Evolutionary conservation across 805 yeast species (phyloP).

Genomic region (Saturnispora silvae): DNA sequence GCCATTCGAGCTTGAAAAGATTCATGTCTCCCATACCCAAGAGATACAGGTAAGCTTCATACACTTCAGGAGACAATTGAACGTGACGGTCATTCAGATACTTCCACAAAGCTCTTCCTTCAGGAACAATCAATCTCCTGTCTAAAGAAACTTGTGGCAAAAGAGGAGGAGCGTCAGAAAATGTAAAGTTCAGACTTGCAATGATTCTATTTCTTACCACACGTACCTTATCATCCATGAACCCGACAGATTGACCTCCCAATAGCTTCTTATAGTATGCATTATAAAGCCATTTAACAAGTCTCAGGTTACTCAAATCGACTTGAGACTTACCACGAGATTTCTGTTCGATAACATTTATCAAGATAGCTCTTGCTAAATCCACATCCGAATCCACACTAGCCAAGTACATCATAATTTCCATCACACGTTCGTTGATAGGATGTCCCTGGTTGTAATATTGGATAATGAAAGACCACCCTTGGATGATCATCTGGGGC

Average conservation of each 20-base stretch:
- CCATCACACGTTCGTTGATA: slow-evolving; percentile 36
- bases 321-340: slow-evolving; percentile 14
- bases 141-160: slow-evolving; percentile 37
- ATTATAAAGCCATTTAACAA: slow-evolving; percentile 33
- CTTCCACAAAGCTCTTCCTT: slow-evolving; percentile 69
- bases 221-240: slow-evolving; percentile 30
- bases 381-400: slow-evolving; percentile 70
- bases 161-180: slow-evolving; percentile 54
- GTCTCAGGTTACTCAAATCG: slow-evolving; percentile 16
- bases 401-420: slow-evolving; percentile 65
- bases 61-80: slow-evolving; percentile 30
- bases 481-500: slow-evolving; percentile 36
- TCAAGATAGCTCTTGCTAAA: slow-evolving; percentile 58
- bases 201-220: slow-evolving; percentile 30
- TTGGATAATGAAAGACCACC: slow-evolving; percentile 73
- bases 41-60: slow-evolving; percentile 44
- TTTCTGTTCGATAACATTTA: slow-evolving; percentile 19
- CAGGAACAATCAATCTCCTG: slow-evolving; percentile 44
- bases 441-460: slow-evolving; percentile 35
- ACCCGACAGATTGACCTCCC: slow-evolving; percentile 21
- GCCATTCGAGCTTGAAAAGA: slow-evolving; percentile 28
- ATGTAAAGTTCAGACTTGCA: slow-evolving; percentile 22
- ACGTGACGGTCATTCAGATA: slow-evolving; percentile 25
- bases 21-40: slow-evolving; percentile 29
- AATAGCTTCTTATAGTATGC: slow-evolving; percentile 24